phyloP scores from a whole-genome alignment of 345 rosid genomes.

The Cardiospermum halicacabum region DNA sequence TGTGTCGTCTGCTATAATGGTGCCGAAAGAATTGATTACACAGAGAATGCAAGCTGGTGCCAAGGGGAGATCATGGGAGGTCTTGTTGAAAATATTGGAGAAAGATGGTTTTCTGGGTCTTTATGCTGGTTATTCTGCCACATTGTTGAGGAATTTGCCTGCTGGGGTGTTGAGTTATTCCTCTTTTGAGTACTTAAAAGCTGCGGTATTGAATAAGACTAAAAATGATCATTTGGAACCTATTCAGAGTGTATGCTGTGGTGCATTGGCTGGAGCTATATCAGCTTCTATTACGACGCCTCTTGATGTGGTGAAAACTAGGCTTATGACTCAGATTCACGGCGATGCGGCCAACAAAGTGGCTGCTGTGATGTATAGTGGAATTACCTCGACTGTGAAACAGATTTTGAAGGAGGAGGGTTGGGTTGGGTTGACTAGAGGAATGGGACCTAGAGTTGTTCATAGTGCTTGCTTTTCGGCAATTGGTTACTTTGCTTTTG shows the following conservation, averaged over 20 bases:
- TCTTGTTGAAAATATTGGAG: conserved; percentile 62
- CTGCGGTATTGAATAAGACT: conserved; percentile 62
- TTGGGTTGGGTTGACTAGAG: conserved; percentile 74
- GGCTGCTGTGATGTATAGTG: conserved; percentile 57
- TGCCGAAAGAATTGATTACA: conserved; percentile 85
- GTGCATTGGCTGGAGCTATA: conserved; percentile 93
- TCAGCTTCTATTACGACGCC: conserved; percentile 89
- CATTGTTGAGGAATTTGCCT: conserved; percentile 80
- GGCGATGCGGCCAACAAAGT: conserved; percentile 40
- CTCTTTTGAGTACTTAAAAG: conserved; percentile 82
- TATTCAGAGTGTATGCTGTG: conserved; percentile 76
- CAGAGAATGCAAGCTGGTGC: conserved; percentile 94
- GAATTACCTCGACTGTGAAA: conserved; percentile 55
- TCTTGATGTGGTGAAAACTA: conserved; percentile 84
- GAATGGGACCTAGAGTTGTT: conserved; percentile 83
- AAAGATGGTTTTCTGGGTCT: conserved; percentile 86
- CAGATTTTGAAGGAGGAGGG: conserved; percentile 93
- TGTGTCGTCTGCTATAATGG: conserved; percentile 90
- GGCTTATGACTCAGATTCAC: conserved; percentile 85
- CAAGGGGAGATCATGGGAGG: conserved; percentile 76
- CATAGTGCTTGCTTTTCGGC: conserved; percentile 96
- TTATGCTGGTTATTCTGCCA: conserved; percentile 87
- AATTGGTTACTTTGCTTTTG: conserved; percentile 84
- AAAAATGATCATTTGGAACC: conserved; percentile 67
- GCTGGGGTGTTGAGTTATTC: conserved; percentile 93